Evolutionary conservation across 1,284 basidiomycete species (phyloP).

Genomic region (Microbotryum violaceum): DNA sequence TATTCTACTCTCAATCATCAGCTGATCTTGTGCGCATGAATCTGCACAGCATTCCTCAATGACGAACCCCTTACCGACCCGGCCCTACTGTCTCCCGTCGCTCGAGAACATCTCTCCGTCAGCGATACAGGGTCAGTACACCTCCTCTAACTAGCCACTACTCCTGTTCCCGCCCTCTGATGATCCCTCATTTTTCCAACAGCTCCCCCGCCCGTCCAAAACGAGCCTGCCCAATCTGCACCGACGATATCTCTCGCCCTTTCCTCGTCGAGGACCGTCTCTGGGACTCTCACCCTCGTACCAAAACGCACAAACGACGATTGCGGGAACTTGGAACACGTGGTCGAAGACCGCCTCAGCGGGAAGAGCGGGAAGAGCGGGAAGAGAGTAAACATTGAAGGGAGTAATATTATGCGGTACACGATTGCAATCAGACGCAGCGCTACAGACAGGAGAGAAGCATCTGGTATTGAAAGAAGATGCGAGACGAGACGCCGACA

Average conservation of each 20-base stretch:
- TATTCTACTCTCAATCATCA: background rate
- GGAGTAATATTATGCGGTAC: no score
- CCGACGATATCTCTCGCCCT: slow-evolving; percentile 54
- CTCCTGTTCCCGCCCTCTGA: background rate
- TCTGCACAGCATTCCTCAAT: slow-evolving; percentile 54
- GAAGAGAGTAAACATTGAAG: no score
- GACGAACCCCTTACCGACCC: slow-evolving; percentile 54
- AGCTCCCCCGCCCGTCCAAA: slow-evolving; percentile 44
- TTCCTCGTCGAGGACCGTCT: slow-evolving; percentile 66
- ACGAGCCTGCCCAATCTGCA: slow-evolving; percentile 62
- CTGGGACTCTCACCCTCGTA: slow-evolving; percentile 54
- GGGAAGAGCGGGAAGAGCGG: no score
- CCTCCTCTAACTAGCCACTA: background rate
- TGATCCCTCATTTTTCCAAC: background rate
- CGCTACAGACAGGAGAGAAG: no score
- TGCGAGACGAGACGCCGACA: no score
- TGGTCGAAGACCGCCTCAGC: no score
- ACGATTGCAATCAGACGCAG: no score
- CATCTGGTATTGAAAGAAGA: no score
- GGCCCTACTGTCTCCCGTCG: slow-evolving; percentile 49
- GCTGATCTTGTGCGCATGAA: background rate
- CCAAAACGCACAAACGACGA: no score
- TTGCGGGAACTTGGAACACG: no score
- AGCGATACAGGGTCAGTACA: background rate
- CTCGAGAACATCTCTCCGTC: slow-evolving; percentile 44